phyloP scores from a whole-genome alignment of 1,284 basidiomycete species.

The Trichosporon ovoides region DNA sequence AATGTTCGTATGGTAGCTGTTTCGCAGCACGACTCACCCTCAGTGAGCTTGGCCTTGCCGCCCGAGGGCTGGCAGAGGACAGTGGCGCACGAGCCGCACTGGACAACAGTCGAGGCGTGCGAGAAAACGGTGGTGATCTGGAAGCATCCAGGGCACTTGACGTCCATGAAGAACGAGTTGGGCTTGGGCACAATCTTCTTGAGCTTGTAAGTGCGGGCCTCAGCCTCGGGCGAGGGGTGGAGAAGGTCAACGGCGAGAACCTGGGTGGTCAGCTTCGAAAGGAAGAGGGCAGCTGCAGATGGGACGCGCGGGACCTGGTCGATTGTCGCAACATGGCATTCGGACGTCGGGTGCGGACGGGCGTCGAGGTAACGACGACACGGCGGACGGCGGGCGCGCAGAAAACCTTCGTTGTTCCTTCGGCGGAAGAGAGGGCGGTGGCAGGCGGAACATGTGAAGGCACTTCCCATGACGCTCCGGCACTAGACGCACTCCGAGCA shows the following conservation, averaged over 20 bases:
- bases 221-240: slow-evolving; percentile 84
- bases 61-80: slow-evolving; percentile 98
- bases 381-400: not conserved
- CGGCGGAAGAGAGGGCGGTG: too few relatives aligned
- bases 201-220: slow-evolving; percentile 93
- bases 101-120: slow-evolving; percentile 52
- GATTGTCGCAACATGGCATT: not conserved
- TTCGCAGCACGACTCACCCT: slow-evolving; percentile 64
- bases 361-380: not conserved
- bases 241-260: slow-evolving; percentile 98
- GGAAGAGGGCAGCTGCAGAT: not conserved
- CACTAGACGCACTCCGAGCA: too few relatives aligned
- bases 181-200: slow-evolving; percentile 98
- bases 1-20: not conserved
- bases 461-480: too few relatives aligned
- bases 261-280: slow-evolving; percentile 52
- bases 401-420: too few relatives aligned
- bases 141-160: slow-evolving; percentile 89
- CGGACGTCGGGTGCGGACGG: not conserved
- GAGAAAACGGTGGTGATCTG: slow-evolving; percentile 53
- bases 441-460: too few relatives aligned
- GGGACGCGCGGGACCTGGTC: not conserved
- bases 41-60: slow-evolving; percentile 96
- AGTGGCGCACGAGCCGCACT: slow-evolving; percentile 85
- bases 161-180: slow-evolving; percentile 99